Conservation (phyloP, 768 basidiomycete species). For the Hydnum rufescens region DNA sequence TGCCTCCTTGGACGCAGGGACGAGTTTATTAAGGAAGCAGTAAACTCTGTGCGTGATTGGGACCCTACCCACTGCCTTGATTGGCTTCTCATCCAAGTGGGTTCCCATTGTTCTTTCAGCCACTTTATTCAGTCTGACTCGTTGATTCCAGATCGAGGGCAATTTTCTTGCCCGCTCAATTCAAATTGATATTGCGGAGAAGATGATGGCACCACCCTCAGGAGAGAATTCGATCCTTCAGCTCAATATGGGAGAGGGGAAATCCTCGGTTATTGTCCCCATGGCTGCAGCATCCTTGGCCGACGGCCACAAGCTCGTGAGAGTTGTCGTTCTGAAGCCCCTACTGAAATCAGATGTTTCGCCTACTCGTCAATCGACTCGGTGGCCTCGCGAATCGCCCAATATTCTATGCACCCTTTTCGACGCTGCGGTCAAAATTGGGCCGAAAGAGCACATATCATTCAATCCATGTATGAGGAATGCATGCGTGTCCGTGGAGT, state of each 20-base stretch:
- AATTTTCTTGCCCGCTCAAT: constrained; percentile 26
- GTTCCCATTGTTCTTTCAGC: background rate
- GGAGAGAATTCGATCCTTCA: constrained; percentile 25
- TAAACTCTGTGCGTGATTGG: too few species aligned
- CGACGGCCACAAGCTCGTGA: constrained; percentile 24
- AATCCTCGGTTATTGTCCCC: constrained; percentile 33
- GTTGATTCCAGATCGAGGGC: constrained; percentile 23
- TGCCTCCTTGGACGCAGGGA: too few species aligned
- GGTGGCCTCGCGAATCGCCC: constrained; percentile 27
- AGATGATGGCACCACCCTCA: constrained; percentile 28
- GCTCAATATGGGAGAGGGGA: constrained; percentile 41
- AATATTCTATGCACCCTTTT: constrained; percentile 32
- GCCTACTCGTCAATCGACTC: constrained; percentile 25
- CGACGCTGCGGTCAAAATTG: constrained; percentile 12
- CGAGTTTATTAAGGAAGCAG: too few species aligned
- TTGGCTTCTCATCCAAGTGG: background rate
- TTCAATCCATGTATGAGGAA: constrained; percentile 20
- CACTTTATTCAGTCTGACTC: background rate
- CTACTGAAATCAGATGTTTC: constrained; percentile 25
- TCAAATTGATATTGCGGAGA: constrained; percentile 24
- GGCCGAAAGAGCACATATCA: constrained; percentile 4
- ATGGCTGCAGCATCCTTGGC: constrained; percentile 24
- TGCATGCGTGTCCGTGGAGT: constrained; percentile 25
- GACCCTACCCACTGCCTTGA: background rate
- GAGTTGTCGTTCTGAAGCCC: constrained; percentile 29